Conservation (phyloP, 2,329 filamentous ascomycete species). For the Neonectria ditissima region DNA sequence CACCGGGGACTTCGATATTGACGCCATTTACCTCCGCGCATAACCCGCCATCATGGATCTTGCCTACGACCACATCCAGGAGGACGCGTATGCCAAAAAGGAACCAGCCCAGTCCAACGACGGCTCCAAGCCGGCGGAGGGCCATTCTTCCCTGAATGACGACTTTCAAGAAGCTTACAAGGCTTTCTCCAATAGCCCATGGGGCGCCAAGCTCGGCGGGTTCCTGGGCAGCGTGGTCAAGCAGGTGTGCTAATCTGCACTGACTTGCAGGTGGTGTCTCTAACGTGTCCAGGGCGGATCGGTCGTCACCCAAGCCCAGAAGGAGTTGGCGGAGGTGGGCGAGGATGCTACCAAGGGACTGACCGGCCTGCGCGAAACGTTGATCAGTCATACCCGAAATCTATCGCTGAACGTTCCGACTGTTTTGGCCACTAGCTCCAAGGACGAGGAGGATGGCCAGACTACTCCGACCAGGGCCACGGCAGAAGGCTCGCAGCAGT, state of each 20-base stretch:
- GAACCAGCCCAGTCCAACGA: slow-evolving; percentile 63
- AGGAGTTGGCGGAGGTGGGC: slow-evolving; percentile 83
- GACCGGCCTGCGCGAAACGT: slow-evolving; percentile 73
- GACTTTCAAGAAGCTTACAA: slow-evolving; percentile 97
- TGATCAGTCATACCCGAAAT: slow-evolving; percentile 79
- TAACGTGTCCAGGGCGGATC: slow-evolving; percentile 72
- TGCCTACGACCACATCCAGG: slow-evolving; percentile 96
- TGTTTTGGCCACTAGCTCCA: slow-evolving; percentile 45
- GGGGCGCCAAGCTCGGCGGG: slow-evolving; percentile 89
- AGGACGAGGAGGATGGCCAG: slow-evolving; percentile 52
- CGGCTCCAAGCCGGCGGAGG: slow-evolving; percentile 54
- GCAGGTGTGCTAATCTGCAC: slow-evolving; percentile 68
- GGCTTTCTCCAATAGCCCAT: slow-evolving; percentile 89
- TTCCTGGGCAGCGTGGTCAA: slow-evolving; percentile 94
- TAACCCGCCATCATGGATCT: slow-evolving; percentile 78
- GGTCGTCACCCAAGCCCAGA: slow-evolving; percentile 85
- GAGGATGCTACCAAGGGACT: slow-evolving; percentile 87
- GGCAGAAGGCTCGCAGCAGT: slow-evolving; percentile 57
- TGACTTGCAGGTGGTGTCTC: slow-evolving; percentile 18
- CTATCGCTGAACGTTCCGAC: slow-evolving; percentile 71
- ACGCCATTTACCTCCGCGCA: neutral
- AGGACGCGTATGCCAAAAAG: slow-evolving; percentile 75
- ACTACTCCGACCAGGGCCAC: slow-evolving; percentile 61
- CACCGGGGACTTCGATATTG: neutral
- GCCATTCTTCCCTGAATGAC: slow-evolving; percentile 75